Conservation (phyloP, 176 grass and related monocot species). For the Triticum dicoccoides region DNA sequence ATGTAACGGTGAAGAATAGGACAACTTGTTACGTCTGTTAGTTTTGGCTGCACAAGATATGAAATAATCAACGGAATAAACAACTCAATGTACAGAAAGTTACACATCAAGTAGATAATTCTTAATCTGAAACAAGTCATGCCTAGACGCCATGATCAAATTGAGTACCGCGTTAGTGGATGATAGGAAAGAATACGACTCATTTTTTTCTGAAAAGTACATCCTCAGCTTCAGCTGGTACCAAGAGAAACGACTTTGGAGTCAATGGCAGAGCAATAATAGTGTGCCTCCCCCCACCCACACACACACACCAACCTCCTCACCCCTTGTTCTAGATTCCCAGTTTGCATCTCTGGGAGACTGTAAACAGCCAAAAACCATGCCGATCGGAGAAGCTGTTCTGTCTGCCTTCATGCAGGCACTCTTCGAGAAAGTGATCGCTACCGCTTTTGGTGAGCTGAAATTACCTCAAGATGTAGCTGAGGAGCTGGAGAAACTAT, state of each 20-base stretch:
- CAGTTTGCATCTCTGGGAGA: conserved; percentile 1
- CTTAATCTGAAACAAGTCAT: neutral
- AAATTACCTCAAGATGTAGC: conserved; percentile 32
- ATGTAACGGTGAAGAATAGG: no score
- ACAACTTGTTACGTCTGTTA: no score
- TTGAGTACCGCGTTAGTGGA: neutral
- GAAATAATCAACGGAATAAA: neutral
- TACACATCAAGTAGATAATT: neutral
- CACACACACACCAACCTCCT: neutral
- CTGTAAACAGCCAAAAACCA: conserved; percentile 23
- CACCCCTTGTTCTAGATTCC: neutral
- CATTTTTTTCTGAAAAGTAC: neutral
- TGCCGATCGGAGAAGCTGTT: conserved; percentile 51
- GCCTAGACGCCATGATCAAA: neutral
- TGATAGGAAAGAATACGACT: neutral
- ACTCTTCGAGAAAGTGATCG: conserved; percentile 62
- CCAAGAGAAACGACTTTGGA: conserved; percentile 25
- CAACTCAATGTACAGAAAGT: neutral
- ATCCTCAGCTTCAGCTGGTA: neutral
- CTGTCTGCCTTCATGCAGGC: conserved; percentile 73
- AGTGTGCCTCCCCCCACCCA: neutral
- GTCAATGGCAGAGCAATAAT: conserved; percentile 31
- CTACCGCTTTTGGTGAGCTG: conserved; percentile 51
- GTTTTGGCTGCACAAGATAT: no score
- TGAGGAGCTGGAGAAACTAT: conserved; percentile 52